Conservation (phyloP, 2,329 filamentous ascomycete species). For the Sordariomycetes sp. region DNA sequence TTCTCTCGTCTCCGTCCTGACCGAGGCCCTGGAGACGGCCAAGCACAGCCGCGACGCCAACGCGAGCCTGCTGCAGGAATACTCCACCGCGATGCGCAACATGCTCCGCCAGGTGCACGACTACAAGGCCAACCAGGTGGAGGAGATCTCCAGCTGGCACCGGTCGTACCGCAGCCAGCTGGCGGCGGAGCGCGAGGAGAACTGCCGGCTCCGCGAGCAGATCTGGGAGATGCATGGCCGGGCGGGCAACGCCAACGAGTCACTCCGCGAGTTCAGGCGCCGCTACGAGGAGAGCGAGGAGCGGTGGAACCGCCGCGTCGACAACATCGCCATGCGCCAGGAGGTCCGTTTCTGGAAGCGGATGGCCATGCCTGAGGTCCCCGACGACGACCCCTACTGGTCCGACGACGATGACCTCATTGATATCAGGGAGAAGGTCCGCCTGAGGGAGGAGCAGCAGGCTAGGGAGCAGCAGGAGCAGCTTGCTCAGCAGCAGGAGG, state of each 20-base stretch:
- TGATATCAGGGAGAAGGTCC: constrained; percentile 48
- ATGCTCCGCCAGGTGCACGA: constrained; percentile 56
- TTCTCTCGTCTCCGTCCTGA: constrained; percentile 47
- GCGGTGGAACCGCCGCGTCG: constrained; percentile 41
- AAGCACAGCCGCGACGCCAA: constrained; percentile 52
- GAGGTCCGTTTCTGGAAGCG: constrained; percentile 58
- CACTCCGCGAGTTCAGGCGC: constrained; percentile 44
- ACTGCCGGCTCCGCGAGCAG: constrained; percentile 50
- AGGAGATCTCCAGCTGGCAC: constrained; percentile 54
- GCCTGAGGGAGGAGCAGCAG: constrained; percentile 38
- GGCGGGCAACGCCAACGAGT: constrained; percentile 46
- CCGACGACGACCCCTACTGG: constrained; percentile 50
- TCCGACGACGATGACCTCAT: constrained; percentile 57
- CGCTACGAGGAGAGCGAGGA: constrained; percentile 44
- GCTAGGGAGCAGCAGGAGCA: constrained; percentile 20
- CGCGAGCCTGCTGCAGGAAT: constrained; percentile 44
- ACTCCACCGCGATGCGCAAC: constrained; percentile 42
- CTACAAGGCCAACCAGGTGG: constrained; percentile 53
- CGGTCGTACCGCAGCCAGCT: constrained; percentile 55
- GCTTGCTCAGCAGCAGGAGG: constrained; percentile 3
- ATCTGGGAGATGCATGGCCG: constrained; percentile 57
- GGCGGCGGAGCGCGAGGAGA: constrained; percentile 54
- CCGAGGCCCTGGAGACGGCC: constrained; percentile 51
- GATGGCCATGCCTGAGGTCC: constrained; percentile 50
- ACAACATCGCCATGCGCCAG: constrained; percentile 41